Evolutionary conservation across 1,284 basidiomycete species (phyloP), one percentile per base, ranked within the genome.

Genomic region (Phlebopus sp.): DNA sequence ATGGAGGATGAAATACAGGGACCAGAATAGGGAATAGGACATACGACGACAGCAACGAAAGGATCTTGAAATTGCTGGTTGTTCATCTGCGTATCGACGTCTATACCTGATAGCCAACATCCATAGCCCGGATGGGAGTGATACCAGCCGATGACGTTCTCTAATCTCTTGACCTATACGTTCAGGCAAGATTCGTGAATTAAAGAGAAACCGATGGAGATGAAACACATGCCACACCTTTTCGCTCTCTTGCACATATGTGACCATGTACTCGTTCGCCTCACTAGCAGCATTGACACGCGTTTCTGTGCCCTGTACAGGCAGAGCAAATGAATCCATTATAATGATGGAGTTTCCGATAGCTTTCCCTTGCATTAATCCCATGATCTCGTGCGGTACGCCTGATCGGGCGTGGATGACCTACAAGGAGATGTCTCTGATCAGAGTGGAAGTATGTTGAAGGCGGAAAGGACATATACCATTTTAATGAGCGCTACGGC

Each of bases 291-390:
- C 97, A 63, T 97, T 99, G 35, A 99, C 96, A 47, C 96, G 84
- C 39, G 97, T 99, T 69, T 99, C 96, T 0, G 97, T 99, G n/a
- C 96, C 96, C 67, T 98, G 92, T 1, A 99, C 97, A 1, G 96
- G 96, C 3, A 99, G 76, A 2, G 97, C 95, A 55, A 98, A 98
- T 3, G 91, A 92, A 68, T 99, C 97, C 80, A 97, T 87, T 58
- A 99, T 84, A 49, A 97, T 90, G 48, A 97, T 80, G 0, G 92
- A 81, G 51, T 81, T 81, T 7, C 87, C 91, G 37, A 94, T 78
- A 19, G 97, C 86, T 70, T 97, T 97, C 42, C 96, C 96, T 69
- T 97, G 93, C 95, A 99, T 97, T 37, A 98, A 77, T 8, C 97
- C 97, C 97, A 99, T 99, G 63, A 99, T 97, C 73, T 99, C 96